Percentiles rank a stretch among this genome's conserved stretches.
Evolutionary conservation across 2,329 filamentous ascomycete genomes (phyloP).

Genomic region (Fusarium graminum): DNA sequence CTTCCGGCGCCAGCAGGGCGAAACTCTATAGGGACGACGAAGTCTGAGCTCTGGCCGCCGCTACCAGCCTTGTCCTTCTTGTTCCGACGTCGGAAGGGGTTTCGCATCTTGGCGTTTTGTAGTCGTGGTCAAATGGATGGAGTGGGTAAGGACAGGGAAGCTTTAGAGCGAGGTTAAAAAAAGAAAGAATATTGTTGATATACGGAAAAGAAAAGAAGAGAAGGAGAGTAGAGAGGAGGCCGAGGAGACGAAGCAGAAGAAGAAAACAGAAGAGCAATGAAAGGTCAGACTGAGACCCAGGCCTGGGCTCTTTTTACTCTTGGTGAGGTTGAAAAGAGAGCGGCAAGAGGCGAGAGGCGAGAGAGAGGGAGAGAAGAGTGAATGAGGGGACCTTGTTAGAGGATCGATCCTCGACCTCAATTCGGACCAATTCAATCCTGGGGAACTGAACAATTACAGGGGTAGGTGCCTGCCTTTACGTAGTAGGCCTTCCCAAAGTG

Average conservation of each 20-base stretch:
- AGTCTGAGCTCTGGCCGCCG: constrained; percentile 41
- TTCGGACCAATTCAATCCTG: constrained; percentile 31
- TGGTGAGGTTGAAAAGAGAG: constrained; percentile 12
- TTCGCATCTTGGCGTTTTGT: constrained; percentile 52
- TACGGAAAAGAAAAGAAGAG: constrained; percentile 13
- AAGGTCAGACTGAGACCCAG: constrained; percentile 8
- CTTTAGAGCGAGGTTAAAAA: constrained; percentile 8
- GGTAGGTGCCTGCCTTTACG: constrained; percentile 24
- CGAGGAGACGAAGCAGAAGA: constrained; percentile 9
- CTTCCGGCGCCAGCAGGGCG: constrained; percentile 47
- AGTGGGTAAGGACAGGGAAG: constrained; percentile 17
- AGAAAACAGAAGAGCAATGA: constrained; percentile 17
- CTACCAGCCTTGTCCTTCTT: constrained; percentile 54
- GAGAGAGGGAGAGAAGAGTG: constrained; percentile 28
- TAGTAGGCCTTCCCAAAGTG: constrained; percentile 17
- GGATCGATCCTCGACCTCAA: constrained; percentile 25
- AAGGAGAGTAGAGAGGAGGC: constrained; percentile 11
- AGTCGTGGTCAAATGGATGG: constrained; percentile 18
- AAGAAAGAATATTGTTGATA: constrained; percentile 5
- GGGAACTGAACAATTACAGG: constrained; percentile 41
- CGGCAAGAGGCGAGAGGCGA: constrained; percentile 22
- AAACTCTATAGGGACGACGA: constrained; percentile 49
- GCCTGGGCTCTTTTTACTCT: background rate
- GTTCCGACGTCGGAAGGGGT: constrained; percentile 55
- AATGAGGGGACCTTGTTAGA: constrained; percentile 34